A percentile compares a stretch with the other conserved stretches of the same genome.
These are phyloP conservation scores for Lactuca saligna DNA, from an alignment of 129 eudicot genomes.

Conservation along the genomic window DNA sequence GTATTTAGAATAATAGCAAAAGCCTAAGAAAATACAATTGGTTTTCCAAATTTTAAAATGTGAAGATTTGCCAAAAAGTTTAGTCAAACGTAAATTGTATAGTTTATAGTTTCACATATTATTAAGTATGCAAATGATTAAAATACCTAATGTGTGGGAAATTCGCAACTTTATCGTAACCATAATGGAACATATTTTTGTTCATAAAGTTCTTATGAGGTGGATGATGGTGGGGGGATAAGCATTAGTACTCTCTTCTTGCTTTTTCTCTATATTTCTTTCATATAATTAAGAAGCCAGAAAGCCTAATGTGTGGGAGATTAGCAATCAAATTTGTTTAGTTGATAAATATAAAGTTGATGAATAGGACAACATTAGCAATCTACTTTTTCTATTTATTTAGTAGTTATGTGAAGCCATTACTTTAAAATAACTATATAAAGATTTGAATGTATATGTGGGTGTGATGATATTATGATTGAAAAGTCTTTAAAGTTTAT, in stretches of 20 bases:
- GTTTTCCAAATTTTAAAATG: neutral
- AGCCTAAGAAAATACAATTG: too few relatives aligned
- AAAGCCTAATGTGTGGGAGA: conserved; percentile 60
- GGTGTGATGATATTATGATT: conserved; percentile 28
- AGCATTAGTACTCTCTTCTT: conserved; percentile 9
- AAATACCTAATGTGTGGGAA: neutral
- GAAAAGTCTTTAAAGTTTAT: conserved; percentile 14
- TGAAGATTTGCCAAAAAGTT: neutral
- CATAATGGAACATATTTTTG: neutral
- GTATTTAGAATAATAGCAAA: neutral
- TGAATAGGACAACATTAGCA: conserved; percentile 40
- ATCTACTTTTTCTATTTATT: conserved; percentile 18
- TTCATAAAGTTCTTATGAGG: conserved; percentile 4
- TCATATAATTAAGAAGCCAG: conserved; percentile 15
- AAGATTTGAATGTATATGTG: conserved; percentile 4
- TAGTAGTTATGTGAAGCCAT: conserved; percentile 11
- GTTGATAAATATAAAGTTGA: conserved; percentile 28
- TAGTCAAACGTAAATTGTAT: too few relatives aligned
- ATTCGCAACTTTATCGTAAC: neutral
- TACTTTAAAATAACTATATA: neutral
- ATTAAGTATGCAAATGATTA: neutral
- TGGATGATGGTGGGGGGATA: conserved; percentile 29
- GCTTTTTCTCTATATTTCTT: neutral
- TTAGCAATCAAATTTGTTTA: conserved; percentile 25
- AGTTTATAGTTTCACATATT: neutral